A percentile compares a stretch with the other conserved stretches of the same genome.
Evolutionary conservation across 768 basidiomycete genomes (phyloP).

Genomic region (Kwoniella dejecticola): DNA sequence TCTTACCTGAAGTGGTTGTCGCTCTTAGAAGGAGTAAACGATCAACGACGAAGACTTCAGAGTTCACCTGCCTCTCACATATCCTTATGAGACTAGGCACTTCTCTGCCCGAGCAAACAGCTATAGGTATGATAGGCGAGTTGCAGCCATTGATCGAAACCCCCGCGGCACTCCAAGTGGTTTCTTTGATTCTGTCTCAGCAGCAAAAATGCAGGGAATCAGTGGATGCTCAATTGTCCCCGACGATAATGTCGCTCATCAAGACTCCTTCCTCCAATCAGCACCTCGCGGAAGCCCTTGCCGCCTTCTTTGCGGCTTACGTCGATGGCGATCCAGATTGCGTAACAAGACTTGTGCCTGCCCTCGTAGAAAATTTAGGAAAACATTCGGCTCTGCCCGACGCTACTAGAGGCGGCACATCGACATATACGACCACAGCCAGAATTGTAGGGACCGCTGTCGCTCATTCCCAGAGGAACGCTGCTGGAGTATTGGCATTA

Average conservation of each 20-base stretch:
- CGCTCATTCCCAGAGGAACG: slow-evolving; percentile 67
- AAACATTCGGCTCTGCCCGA: slow-evolving; percentile 58
- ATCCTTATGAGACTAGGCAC: slow-evolving; percentile 43
- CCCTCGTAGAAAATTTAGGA: slow-evolving; percentile 70
- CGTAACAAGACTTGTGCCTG: slow-evolving; percentile 77
- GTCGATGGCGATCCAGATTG: slow-evolving; percentile 81
- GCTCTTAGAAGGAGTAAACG: slow-evolving; percentile 76
- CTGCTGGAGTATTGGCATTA: slow-evolving; percentile 80
- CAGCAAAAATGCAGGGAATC: slow-evolving; percentile 35
- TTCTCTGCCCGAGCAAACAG: slow-evolving; percentile 62
- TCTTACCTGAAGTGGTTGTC: slow-evolving; percentile 75
- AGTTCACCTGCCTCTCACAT: slow-evolving; percentile 73
- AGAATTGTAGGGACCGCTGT: slow-evolving; percentile 84
- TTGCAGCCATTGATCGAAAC: slow-evolving; percentile 73
- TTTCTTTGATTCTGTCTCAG: slow-evolving; percentile 63
- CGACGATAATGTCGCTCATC: slow-evolving; percentile 61
- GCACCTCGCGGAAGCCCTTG: slow-evolving; percentile 74
- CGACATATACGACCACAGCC: slow-evolving; percentile 66
- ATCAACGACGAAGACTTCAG: slow-evolving; percentile 72
- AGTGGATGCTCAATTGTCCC: slow-evolving; percentile 50
- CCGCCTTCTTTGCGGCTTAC: slow-evolving; percentile 77
- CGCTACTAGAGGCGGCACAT: slow-evolving; percentile 48
- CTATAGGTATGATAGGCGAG: slow-evolving; percentile 68
- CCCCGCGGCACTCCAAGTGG: slow-evolving; percentile 58
- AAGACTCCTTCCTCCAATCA: slow-evolving; percentile 78